phyloP scores from a whole-genome alignment of 495 filamentous ascomycete genomes.

The Podospora appendiculata region DNA sequence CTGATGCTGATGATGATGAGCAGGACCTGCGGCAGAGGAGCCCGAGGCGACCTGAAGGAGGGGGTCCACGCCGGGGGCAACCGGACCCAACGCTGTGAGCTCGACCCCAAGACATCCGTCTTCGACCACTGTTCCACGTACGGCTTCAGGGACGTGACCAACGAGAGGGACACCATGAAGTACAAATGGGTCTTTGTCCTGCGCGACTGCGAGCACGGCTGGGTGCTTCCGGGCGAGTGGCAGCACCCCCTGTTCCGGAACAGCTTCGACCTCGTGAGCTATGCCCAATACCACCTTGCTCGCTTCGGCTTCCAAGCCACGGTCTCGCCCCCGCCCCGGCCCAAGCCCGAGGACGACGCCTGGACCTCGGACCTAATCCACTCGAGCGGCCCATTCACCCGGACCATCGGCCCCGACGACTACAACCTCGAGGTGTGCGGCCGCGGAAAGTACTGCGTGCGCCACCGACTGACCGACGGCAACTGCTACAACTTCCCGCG shows the following conservation, averaged over 20 bases:
- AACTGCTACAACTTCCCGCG: conserved; percentile 11
- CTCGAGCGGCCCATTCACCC: neutral
- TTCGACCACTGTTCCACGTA: conserved; percentile 10
- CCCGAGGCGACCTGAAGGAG: neutral
- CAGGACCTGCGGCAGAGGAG: conserved; percentile 2
- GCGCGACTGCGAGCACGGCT: conserved; percentile 7
- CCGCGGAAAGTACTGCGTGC: conserved; percentile 8
- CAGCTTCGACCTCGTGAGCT: conserved; percentile 1
- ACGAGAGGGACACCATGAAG: neutral
- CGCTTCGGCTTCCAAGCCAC: neutral
- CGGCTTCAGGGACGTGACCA: neutral
- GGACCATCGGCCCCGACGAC: conserved; percentile 4
- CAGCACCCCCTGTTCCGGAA: conserved; percentile 4
- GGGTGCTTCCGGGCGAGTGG: conserved; percentile 11
- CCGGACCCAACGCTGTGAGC: neutral
- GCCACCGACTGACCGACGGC: conserved; percentile 5
- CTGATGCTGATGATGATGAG: too few relatives aligned
- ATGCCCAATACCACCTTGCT: conserved; percentile 1
- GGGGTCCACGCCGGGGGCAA: neutral
- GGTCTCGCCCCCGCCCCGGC: neutral
- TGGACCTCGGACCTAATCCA: neutral
- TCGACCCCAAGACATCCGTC: neutral
- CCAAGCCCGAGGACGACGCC: neutral
- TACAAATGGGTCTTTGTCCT: conserved; percentile 4
- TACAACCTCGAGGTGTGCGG: conserved; percentile 8